Base-by-base conservation (phyloP, 2,329 filamentous ascomycete species). In the Curvularia lunata region DNA sequence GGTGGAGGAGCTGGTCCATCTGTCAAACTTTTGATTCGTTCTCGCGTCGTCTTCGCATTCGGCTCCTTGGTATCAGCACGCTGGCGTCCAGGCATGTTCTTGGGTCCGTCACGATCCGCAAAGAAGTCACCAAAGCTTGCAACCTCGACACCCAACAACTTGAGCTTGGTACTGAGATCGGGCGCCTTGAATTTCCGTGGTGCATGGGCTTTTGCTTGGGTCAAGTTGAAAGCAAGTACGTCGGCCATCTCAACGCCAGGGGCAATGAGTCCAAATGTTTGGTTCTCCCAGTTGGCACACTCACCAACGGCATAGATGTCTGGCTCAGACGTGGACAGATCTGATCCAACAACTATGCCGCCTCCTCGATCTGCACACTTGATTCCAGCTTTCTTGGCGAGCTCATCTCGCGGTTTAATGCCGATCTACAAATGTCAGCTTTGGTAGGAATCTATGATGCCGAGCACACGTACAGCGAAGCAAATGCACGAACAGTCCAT, bases 111-210 rank as follows among this genome's bases (percentile, higher is more conserved):
- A 28, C 90, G 82, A 68, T 97, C 92, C 0, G 92, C 92, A 65
- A 97, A 97, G 80, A 93, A 97, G 73, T 97, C 93, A 0, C 93
- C 92, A 72, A 97, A 97, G 70, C 91, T 95, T 18, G 93, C 93
- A 4, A 97, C 93, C 64, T 97, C 91, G 8, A 97, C 91, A 0
- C 92, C 92, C 0, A 97, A 83, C 0, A 97, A 81, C 81, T 97
- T 97, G 28, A 97, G 80, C 74, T 96, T 97, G 0, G 92, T 97
- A 81, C 92, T 96, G 40, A 97, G 81, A 74, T 97, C 92, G 0
- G 92, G 93, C 4, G 88, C 81, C 75, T 91, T 91, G 81, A 96
- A 96, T 28, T 81, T 81, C 30, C 90, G 83, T 1, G 86, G 85
- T 6, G 85, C 77, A 72, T 94, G 90, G 2, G 86, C 83, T 71